phyloP scores from a whole-genome alignment of 495 filamentous ascomycete genomes.

The Aspergillus sclerotiicarbonarius region DNA sequence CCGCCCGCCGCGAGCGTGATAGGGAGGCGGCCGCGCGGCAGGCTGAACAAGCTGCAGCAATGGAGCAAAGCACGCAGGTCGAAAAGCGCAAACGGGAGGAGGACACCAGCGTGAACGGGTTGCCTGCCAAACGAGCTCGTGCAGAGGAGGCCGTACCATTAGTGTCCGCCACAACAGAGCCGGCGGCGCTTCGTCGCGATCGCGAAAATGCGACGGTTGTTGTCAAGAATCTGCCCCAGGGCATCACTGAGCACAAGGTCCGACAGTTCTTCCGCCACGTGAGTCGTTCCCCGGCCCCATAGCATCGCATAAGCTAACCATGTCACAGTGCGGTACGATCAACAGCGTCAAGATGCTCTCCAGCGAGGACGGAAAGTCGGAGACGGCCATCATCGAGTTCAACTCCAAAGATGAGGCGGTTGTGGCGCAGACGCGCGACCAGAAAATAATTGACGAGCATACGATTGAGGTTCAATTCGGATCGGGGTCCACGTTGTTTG shows the following conservation, averaged over 20 bases:
- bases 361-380: constrained; percentile 55
- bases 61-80: constrained; percentile 32
- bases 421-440: constrained; percentile 74
- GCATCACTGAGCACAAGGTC: constrained; percentile 67
- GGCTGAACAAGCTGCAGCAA: constrained; percentile 27
- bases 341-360: constrained; percentile 66
- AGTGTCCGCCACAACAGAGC: constrained; percentile 25
- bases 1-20: constrained; percentile 66
- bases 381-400: constrained; percentile 81
- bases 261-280: constrained; percentile 86
- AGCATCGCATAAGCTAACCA: constrained; percentile 19
- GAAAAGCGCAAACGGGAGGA: constrained; percentile 74
- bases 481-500: constrained; percentile 75
- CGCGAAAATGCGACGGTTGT: constrained; percentile 86
- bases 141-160: constrained; percentile 41
- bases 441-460: constrained; percentile 68
- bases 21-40: constrained; percentile 52
- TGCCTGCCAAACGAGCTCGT: constrained; percentile 58
- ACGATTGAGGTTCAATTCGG: constrained; percentile 71
- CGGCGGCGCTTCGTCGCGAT: constrained; percentile 64
- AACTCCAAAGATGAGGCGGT: constrained; percentile 73
- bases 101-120: constrained; percentile 42
- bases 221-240: constrained; percentile 68
- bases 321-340: constrained; percentile 65
- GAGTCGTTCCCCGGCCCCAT: constrained; percentile 22